Evolutionary conservation across 140 eudicot genomes (phyloP), one percentile per base, ranked within the genome.

Genomic region (Cichorium intybus): DNA sequence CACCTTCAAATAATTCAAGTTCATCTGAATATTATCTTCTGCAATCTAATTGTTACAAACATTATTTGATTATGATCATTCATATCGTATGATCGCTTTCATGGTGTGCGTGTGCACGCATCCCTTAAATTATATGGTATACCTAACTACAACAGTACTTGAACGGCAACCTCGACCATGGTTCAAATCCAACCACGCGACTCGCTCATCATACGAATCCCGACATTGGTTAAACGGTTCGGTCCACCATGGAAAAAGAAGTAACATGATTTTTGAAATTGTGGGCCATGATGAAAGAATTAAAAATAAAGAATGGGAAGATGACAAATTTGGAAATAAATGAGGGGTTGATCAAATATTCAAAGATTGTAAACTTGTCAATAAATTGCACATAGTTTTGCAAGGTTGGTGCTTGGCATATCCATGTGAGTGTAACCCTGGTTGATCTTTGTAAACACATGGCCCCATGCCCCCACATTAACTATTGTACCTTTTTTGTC

Each of bases 371-470:
- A 28, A 66, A 58, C 55, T 48, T 60, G 66, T 35, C 51, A 59
- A 49, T 66, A 75, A 75, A 67, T 75, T 70, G 70, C 74, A 75
- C 70, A 75, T 43, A 66, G 23, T 27, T 26, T 48, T 75, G 79
- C 79, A 75, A 75, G 79, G 79, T 75, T 59, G 79, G 79, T 75
- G 70, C 70, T 75, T 75, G 75, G 75, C 79, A 75, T 15, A 21
- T 50, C 52, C 79, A 75, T 75, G 79, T 74, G 79, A 68, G 73
- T 66, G 73, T 48, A 67, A 57, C 61, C 58, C 34, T 66, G 22
- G 73, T 43, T 74, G 78, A 29, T 73, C 43, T 74, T 65, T 66
- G 22, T 24, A 20, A 67, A 67, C 75, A 67, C 74, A 67, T 75
- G 75, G 69, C 35, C 69, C 74, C 74, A 67, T 75, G 70, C 63